phyloP scores from a whole-genome alignment of 2,329 filamentous ascomycete species.

The Leptodontidium sp. region DNA sequence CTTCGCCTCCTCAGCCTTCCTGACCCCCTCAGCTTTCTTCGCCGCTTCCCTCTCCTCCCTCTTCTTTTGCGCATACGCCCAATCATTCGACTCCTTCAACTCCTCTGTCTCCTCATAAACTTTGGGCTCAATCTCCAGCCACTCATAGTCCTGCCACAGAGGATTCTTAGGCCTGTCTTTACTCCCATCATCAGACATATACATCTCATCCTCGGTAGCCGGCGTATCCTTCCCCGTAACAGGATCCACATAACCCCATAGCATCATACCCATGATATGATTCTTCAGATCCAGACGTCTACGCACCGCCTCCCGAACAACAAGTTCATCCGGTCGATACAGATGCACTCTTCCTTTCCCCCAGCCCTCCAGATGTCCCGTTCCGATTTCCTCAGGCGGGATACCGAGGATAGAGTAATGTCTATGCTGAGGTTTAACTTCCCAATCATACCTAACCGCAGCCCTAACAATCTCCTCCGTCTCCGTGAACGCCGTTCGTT shows the following conservation, averaged over 20 bases:
- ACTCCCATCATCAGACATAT: conserved; percentile 58
- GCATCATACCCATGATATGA: conserved; percentile 63
- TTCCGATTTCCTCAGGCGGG: conserved; percentile 59
- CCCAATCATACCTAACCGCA: conserved; percentile 66
- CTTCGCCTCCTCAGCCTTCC: neutral
- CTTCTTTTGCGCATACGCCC: conserved; percentile 10
- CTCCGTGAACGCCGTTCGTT: conserved; percentile 54
- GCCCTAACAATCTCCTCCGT: conserved; percentile 62
- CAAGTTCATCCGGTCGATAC: conserved; percentile 63
- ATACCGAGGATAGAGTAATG: conserved; percentile 58
- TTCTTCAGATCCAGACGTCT: conserved; percentile 62
- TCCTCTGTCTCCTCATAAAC: conserved; percentile 20
- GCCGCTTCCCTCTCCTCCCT: neutral
- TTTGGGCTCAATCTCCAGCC: conserved; percentile 9
- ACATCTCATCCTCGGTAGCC: conserved; percentile 59
- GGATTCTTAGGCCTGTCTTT: conserved; percentile 17
- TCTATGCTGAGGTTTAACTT: conserved; percentile 17
- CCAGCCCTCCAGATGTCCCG: conserved; percentile 64
- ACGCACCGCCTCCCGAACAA: conserved; percentile 62
- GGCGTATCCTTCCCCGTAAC: conserved; percentile 59
- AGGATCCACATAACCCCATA: conserved; percentile 69
- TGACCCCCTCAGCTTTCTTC: neutral
- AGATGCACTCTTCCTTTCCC: conserved; percentile 57
- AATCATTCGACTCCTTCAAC: conserved; percentile 20
- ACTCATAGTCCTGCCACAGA: conserved; percentile 9